Conservation (phyloP, 2,329 filamentous ascomycete species). For the Colletotrichum viniferum region DNA sequence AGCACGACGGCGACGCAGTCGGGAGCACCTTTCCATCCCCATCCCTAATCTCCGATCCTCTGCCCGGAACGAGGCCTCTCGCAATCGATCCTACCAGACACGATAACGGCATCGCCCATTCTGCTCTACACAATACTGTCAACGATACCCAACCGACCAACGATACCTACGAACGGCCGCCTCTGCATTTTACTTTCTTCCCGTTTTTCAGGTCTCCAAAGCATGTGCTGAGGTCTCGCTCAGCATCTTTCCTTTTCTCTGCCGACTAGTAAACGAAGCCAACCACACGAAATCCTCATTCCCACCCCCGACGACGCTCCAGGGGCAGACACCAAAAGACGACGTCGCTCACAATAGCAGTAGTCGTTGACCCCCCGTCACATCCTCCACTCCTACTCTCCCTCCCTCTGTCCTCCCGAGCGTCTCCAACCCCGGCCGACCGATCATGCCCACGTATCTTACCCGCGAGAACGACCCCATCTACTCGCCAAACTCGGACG, state of each 20-base stretch:
- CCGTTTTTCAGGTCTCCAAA: neutral
- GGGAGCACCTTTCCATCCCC: neutral
- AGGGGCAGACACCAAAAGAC: neutral
- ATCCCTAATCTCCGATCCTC: neutral
- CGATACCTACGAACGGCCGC: constrained; percentile 14
- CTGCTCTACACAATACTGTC: neutral
- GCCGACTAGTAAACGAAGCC: neutral
- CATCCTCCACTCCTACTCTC: neutral
- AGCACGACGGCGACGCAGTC: neutral
- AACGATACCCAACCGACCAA: constrained; percentile 12
- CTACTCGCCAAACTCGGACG: constrained; percentile 45
- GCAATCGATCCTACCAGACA: neutral
- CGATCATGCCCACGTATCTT: constrained; percentile 59
- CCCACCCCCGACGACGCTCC: neutral
- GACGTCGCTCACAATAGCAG: constrained; percentile 5
- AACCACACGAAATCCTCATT: neutral
- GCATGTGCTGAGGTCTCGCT: constrained; percentile 14
- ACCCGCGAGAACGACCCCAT: constrained; percentile 48
- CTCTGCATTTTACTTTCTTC: neutral
- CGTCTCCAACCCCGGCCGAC: constrained; percentile 12
- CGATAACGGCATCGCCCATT: neutral
- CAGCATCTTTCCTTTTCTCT: neutral
- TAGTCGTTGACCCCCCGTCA: neutral
- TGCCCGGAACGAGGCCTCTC: neutral
- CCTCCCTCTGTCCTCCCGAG: neutral